Percentiles rank a stretch among this genome's conserved stretches.
Conservation (phyloP, 768 basidiomycete genomes). For the Filobasidium floriforme region DNA sequence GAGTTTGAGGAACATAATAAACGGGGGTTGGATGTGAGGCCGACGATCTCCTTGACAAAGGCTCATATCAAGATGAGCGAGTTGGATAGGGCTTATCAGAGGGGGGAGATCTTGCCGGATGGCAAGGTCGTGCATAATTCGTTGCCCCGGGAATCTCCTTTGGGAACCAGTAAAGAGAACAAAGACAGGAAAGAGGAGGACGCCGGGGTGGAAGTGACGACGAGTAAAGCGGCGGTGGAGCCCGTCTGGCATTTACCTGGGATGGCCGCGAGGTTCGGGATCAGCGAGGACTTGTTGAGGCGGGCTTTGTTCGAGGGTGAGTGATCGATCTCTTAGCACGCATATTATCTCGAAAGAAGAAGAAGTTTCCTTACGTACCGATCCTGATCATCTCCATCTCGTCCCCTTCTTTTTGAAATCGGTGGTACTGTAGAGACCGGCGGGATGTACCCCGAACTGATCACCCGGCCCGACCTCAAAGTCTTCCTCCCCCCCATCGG, state of each 20-base stretch:
- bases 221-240: slow-evolving; percentile 87
- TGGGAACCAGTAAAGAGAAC: no score
- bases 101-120: slow-evolving; percentile 67
- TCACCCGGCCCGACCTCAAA: slow-evolving; percentile 91
- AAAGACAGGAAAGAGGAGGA: slow-evolving; percentile 30
- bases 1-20: slow-evolving; percentile 25
- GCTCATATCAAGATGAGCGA: slow-evolving; percentile 91
- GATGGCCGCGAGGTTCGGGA: slow-evolving; percentile 85
- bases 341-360: no score
- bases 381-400: no score
- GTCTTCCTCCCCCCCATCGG: slow-evolving; percentile 94
- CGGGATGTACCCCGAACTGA: slow-evolving; percentile 64
- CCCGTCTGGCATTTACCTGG: slow-evolving; percentile 95
- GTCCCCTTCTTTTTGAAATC: no score
- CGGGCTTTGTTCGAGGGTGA: slow-evolving; percentile 79
- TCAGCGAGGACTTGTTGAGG: slow-evolving; percentile 75
- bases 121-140: slow-evolving; percentile 68
- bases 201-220: slow-evolving; percentile 73
- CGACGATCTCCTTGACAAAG: slow-evolving; percentile 85
- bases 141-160: slow-evolving; percentile 38
- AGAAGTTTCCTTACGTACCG: no score
- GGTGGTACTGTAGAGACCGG: slow-evolving; percentile 30
- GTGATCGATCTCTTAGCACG: not conserved
- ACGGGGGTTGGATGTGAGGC: slow-evolving; percentile 69
- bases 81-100: slow-evolving; percentile 69